Evolutionary conservation across 352 stramenopile genomes (phyloP), one percentile per base, ranked within the genome.

Genomic region (Phytophthora aleatoria): DNA sequence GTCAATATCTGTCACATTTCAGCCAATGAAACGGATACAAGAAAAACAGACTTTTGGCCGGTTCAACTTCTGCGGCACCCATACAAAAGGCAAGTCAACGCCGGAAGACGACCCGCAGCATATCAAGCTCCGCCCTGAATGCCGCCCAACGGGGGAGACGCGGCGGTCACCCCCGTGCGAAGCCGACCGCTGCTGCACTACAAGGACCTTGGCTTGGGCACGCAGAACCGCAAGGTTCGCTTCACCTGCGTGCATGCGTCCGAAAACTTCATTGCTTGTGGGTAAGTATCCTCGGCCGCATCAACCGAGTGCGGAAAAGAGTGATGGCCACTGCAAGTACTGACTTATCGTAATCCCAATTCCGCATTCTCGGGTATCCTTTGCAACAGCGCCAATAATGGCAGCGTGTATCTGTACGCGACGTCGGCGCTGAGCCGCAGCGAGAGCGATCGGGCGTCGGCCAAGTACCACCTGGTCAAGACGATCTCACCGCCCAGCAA

Each of bases 401-500:
- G 87, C 5, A 93, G 77, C 28, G 86, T 96, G 44, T 94, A 88
- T 51, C 67, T 96, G 35, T 95, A 93, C 57, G 87, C 81, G 35
- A 92, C 83, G 58, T 90, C 86, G 6, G 68, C 66, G 11, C 55
- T 74, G 28, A 72, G 74, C 15, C 57, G 64, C 44, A 61, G 54
- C 5, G 77, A 87, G 16, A 39, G 55, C 20, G 82, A 76, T 57
- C 44, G 51, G 3, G 26, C 38, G 6, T 35, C 53, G 28, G 57
- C 71, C 58, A 92, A 92, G 63, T 94, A 92, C 57, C 84, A 91
- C 68, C 61, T 96, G 35, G 84, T 96, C n/a, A 96, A 96, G 67
- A 91, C 90, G 71, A 94, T 96, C 64, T 73, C 85, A 16, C 82
- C 84, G 12, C 84, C 85, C 12, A 82, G 73, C 38, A 86, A 84